A percentile compares a stretch with the other conserved stretches of the same genome.
These are phyloP conservation scores for Teratosphaeria zuluensis DNA, from an alignment of 2,329 filamentous ascomycete species.

Conservation along the genomic window DNA sequence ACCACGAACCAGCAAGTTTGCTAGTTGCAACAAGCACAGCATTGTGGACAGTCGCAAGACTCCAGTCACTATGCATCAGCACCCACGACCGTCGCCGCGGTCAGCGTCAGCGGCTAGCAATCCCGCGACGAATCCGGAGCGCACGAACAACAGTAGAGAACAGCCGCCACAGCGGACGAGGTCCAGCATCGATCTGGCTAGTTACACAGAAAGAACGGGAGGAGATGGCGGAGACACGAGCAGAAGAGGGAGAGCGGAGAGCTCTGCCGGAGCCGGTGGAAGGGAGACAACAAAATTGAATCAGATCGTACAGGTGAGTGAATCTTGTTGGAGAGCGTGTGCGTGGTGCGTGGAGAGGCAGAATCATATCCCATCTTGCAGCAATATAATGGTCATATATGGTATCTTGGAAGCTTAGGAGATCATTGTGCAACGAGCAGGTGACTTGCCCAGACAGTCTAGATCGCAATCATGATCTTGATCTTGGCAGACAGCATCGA, in stretches of 20 bases:
- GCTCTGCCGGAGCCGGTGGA: slow-evolving; percentile 19
- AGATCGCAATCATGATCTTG: too few relatives aligned
- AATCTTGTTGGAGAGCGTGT: not conserved
- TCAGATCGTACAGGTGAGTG: slow-evolving; percentile 77
- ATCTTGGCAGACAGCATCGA: too few relatives aligned
- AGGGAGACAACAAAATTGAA: slow-evolving; percentile 74
- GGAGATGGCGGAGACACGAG: slow-evolving; percentile 26
- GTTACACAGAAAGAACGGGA: slow-evolving; percentile 40
- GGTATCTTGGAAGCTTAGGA: not conserved
- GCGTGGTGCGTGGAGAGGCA: not conserved
- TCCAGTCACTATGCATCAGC: slow-evolving; percentile 66
- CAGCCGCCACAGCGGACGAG: slow-evolving; percentile 40
- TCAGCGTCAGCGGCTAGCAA: slow-evolving; percentile 64
- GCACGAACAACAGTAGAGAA: slow-evolving; percentile 66
- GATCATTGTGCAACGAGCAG: too few relatives aligned
- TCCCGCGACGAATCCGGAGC: slow-evolving; percentile 60
- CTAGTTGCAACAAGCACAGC: not conserved
- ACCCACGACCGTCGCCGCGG: slow-evolving; percentile 65
- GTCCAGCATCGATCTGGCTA: slow-evolving; percentile 42
- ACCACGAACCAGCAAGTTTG: not conserved
- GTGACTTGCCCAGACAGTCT: too few relatives aligned
- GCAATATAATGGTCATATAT: not conserved
- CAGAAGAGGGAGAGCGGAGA: slow-evolving; percentile 36
- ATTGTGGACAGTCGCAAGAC: not conserved
- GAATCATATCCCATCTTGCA: not conserved